Evolutionary conservation across 2,329 filamentous ascomycete species (phyloP), one percentile per base, ranked within the genome.

Genomic region (Fonsecaea pedrosoi): DNA sequence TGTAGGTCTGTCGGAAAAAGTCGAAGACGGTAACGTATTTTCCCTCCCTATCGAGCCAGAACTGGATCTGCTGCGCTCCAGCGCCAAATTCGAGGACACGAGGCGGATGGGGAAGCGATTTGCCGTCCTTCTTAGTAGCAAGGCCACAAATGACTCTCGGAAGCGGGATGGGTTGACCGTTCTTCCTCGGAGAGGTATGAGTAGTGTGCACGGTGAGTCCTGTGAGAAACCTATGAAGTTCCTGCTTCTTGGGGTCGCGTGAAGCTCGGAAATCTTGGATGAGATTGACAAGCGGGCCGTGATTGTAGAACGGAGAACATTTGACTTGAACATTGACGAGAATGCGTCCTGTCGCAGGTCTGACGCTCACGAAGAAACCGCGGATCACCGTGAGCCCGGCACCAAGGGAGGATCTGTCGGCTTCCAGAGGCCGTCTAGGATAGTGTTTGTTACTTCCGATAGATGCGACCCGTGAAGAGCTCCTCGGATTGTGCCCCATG

Each of bases 21-120:
- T 85, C 77, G 37, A 77, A 79, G 50, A 90, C 83, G 60, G 78
- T 82, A 21, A 87, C 82, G 67, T 85, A 86, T 12, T 71, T 71
- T 0, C 77, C 78, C 0, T 73, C 75, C 2, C 15, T 55, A 4
- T 79, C 76, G 1, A 84, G 68, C 77, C 81, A 88, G 72, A 90
- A 89, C 38, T 82, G 72, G 2, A 90, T 86, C 0, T 83, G 77
- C 10, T 79, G 79, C 0, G 87, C 81, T 0, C 83, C 82, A 54
- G 84, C 84, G 7, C 80, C 85, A 54, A 75, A 73, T 1, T 53
- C 32, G 1, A 64, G 2, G 0, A 81, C 75, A 25, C 71, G 75
- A 0, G 82, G 82, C 1, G 76, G 78, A 55, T 81, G 74, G 1
- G 67, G 48, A 8, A 75, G 42, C 4, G 30, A 10, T 12, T 4